Conservation (phyloP, 2,329 filamentous ascomycete species). For the Trichoderma hamatum region DNA sequence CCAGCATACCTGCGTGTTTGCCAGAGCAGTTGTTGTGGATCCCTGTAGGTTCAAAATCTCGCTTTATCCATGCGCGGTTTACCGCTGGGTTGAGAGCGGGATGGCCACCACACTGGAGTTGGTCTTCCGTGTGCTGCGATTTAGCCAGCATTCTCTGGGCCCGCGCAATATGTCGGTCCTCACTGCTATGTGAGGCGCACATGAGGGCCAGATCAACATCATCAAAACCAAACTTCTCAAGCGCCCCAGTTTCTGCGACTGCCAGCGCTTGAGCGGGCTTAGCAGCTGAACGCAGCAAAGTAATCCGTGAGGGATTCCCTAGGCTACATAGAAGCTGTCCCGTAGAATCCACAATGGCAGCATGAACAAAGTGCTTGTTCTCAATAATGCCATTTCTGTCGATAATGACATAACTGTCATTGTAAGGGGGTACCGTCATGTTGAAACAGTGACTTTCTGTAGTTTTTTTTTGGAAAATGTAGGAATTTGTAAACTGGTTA, state of each 20-base stretch:
- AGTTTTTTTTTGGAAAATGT: background rate
- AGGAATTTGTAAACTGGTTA: background rate
- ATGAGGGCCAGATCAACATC: slow-evolving; percentile 49
- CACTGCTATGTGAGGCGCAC: slow-evolving; percentile 52
- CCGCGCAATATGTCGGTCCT: slow-evolving; percentile 45
- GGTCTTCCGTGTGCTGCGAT: slow-evolving; percentile 38
- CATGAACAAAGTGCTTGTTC: slow-evolving; percentile 49
- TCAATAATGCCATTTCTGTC: slow-evolving; percentile 47
- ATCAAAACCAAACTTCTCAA: slow-evolving; percentile 43
- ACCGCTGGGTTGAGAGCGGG: slow-evolving; percentile 39
- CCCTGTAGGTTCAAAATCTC: slow-evolving; percentile 42
- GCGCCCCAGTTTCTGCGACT: slow-evolving; percentile 46
- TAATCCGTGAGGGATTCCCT: slow-evolving; percentile 47
- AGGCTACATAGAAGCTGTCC: slow-evolving; percentile 45
- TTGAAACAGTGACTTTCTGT: background rate
- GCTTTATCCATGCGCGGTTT: slow-evolving; percentile 45
- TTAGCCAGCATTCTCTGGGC: slow-evolving; percentile 45
- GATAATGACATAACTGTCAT: slow-evolving; percentile 35
- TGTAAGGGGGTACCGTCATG: background rate
- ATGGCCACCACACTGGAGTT: slow-evolving; percentile 50
- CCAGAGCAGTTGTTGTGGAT: slow-evolving; percentile 53
- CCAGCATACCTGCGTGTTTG: slow-evolving; percentile 53
- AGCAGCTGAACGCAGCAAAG: slow-evolving; percentile 49
- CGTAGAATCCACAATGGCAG: slow-evolving; percentile 44
- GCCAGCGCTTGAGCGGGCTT: slow-evolving; percentile 51